These are phyloP conservation scores for Colletotrichum tofieldiae DNA, from an alignment of 2,329 filamentous ascomycete genomes.

Conservation along the genomic window DNA sequence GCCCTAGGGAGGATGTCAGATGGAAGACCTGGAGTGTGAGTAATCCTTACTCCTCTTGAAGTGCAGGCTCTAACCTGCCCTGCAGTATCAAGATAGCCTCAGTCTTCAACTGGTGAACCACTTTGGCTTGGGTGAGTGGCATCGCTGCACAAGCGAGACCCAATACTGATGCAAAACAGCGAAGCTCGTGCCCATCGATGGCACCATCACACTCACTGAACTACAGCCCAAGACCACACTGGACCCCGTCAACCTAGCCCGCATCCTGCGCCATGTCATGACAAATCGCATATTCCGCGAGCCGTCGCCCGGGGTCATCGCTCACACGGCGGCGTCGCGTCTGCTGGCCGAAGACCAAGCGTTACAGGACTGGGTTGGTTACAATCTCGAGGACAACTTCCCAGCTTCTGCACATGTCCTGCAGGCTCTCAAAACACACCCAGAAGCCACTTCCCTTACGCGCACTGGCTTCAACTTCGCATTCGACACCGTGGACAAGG, in stretches of 20 bases:
- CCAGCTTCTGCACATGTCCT: slow-evolving; percentile 64
- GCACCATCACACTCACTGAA: slow-evolving; percentile 61
- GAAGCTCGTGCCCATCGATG: slow-evolving; percentile 64
- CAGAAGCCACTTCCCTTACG: slow-evolving; percentile 64
- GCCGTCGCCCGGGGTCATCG: slow-evolving; percentile 63
- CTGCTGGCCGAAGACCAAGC: slow-evolving; percentile 64
- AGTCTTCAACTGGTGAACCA: slow-evolving; percentile 67
- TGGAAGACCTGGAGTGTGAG: slow-evolving; percentile 69
- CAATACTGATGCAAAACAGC: slow-evolving; percentile 52
- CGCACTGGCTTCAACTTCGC: slow-evolving; percentile 68
- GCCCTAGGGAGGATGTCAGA: slow-evolving; percentile 66
- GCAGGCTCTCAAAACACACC: slow-evolving; percentile 60
- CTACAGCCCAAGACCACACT: slow-evolving; percentile 62
- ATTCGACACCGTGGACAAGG: slow-evolving; percentile 64
- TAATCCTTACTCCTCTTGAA: slow-evolving; percentile 17
- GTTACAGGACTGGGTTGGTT: slow-evolving; percentile 69
- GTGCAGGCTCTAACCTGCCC: slow-evolving; percentile 32
- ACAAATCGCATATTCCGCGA: slow-evolving; percentile 71
- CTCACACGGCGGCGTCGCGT: slow-evolving; percentile 69
- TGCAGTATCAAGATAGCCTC: slow-evolving; percentile 65
- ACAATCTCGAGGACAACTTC: slow-evolving; percentile 69
- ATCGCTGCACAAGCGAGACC: neutral
- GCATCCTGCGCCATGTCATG: slow-evolving; percentile 70
- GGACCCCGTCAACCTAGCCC: slow-evolving; percentile 65
- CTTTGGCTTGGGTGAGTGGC: slow-evolving; percentile 62